phyloP scores from a whole-genome alignment of 2,329 filamentous ascomycete species.

The Daldinia eschscholtzii region DNA sequence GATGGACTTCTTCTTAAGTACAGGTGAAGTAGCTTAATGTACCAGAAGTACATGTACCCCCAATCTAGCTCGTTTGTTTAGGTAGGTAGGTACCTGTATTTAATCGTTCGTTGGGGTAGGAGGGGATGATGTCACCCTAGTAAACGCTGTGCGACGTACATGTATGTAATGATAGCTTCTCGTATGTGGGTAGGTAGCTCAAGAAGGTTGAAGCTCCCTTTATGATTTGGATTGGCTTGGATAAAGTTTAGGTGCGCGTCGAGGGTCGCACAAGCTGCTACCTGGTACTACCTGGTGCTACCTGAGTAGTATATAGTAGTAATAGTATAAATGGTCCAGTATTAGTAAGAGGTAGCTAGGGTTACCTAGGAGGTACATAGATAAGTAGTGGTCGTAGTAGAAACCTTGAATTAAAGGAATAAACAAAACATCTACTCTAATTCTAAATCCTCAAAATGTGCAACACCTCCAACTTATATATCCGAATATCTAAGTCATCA shows the following conservation, averaged over 20 bases:
- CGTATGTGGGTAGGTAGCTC: too few species aligned
- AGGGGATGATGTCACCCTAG: constrained; percentile 2
- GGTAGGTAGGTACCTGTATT: too few species aligned
- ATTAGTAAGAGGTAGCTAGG: too few species aligned
- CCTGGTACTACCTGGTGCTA: too few species aligned
- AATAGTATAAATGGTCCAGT: not conserved
- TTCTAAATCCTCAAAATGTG: not conserved
- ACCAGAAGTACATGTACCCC: not conserved
- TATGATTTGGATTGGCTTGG: not conserved
- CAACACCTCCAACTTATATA: constrained; percentile 9
- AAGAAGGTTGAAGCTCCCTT: not conserved
- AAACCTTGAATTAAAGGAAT: not conserved
- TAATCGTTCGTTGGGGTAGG: constrained; percentile 1
- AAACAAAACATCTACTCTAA: not conserved
- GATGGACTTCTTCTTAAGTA: not conserved
- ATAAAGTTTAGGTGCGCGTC: not conserved
- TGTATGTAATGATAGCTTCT: not conserved
- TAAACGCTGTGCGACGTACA: constrained; percentile 5
- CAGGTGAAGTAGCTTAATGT: too few species aligned
- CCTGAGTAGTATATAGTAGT: not conserved
- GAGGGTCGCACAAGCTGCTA: not conserved
- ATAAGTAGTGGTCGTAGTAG: not conserved
- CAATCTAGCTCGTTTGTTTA: not conserved
- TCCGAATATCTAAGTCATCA: not conserved
- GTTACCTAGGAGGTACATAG: too few species aligned